phyloP scores from a whole-genome alignment of 495 filamentous ascomycete genomes.

The Aspergillus saccharolyticus region DNA sequence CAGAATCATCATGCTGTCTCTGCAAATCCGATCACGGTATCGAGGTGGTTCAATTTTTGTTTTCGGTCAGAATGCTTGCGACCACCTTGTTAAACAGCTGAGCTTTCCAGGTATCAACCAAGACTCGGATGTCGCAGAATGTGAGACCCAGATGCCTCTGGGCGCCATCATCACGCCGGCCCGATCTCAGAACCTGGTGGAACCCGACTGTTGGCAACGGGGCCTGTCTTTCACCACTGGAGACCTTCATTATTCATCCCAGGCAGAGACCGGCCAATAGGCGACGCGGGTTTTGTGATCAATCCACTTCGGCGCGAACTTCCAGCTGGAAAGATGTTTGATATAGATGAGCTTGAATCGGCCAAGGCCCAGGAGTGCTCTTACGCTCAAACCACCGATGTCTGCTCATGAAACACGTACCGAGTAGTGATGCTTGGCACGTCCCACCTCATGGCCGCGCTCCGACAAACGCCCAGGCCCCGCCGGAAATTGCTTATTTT shows the following conservation, averaged over 20 bases:
- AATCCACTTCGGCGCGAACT: conserved; percentile 10
- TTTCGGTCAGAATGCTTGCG: not conserved
- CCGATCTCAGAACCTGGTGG: not conserved
- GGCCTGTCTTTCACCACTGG: not conserved
- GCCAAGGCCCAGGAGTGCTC: not conserved
- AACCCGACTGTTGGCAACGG: not conserved
- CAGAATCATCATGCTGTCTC: not conserved
- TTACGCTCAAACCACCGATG: conserved; percentile 11
- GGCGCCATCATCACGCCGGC: not conserved
- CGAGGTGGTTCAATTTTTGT: not conserved
- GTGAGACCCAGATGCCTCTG: not conserved
- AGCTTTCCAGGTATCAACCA: not conserved
- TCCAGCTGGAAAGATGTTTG: conserved; percentile 9
- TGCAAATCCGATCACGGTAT: not conserved
- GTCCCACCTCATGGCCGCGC: conserved; percentile 6
- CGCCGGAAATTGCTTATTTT: conserved; percentile 13
- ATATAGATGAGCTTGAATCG: conserved; percentile 9
- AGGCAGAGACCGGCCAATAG: conserved; percentile 7
- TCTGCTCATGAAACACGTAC: conserved; percentile 9
- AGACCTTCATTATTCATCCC: not conserved
- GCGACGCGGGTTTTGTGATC: conserved; percentile 11
- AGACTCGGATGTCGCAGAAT: not conserved
- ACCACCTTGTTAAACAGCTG: not conserved
- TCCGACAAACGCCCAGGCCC: conserved; percentile 5
- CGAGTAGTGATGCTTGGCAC: conserved; percentile 10